Evolutionary conservation across 352 stramenopile species (phyloP), one percentile per base, ranked within the genome.

Genomic region (Globisporangium spinosum): DNA sequence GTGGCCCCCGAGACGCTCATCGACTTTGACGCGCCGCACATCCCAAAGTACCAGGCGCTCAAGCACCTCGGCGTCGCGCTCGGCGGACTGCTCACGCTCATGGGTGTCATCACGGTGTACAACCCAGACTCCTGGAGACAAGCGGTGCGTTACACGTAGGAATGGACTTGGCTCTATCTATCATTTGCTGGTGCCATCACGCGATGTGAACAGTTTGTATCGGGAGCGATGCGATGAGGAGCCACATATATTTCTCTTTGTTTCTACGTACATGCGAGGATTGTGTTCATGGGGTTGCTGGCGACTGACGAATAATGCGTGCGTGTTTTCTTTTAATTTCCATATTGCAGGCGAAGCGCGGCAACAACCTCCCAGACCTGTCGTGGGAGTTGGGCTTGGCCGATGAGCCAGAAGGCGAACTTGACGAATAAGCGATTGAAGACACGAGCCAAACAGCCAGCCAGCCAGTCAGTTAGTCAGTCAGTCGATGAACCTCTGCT

Each of bases 11-110:
- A 96, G 80, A 93, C 87, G 73, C 74, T 96, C 45, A 90, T 96
- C 70, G 88, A 96, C 78, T 96, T 96, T 58, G 88, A 96, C 67
- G 86, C 88, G 64, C 83, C 88, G 68, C 88, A 96, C 74, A 83
- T 96, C 53, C 80, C 86, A 62, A 93, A 90, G 73, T 90, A 82
- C 68, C 76, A 77, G 32, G 88, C 88, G 38, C 72, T 94, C 38
- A 80, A 82, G 66, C 82, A 93, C 70, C 78, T 89, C 63, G 72
- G 87, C 40, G 58, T 74, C 45, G 85, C 81, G 20, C 65, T 96
- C 34, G 77, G 78, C 43, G 78, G 62, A 4, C 70, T 96, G 25
- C 75, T 74, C 43, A 89, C 83, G 61, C 77, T 96, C 66, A 90
- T 96, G 80, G 80, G 77, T 35, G 79, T 91, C 66, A 73, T 94